Percentiles rank a stretch among this genome's conserved stretches.
phyloP scores from a whole-genome alignment of 2,329 filamentous ascomycete genomes.

The Eurotiales sp. region DNA sequence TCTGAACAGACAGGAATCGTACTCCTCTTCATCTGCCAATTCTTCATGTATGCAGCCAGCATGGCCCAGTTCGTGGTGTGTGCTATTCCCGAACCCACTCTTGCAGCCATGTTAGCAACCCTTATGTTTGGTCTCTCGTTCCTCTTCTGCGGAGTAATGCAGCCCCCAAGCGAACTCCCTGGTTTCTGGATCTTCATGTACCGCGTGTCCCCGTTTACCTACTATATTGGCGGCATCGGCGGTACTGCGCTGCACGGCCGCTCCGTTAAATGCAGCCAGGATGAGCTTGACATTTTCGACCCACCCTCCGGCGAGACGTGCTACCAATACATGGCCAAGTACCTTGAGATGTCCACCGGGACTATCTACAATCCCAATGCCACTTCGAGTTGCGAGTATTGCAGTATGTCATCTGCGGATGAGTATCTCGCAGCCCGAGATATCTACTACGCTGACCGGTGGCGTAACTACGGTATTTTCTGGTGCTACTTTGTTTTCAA shows the following conservation, averaged over 20 bases:
- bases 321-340: slow-evolving; percentile 53
- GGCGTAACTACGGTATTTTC: slow-evolving; percentile 65
- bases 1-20: slow-evolving; percentile 18
- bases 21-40: slow-evolving; percentile 22
- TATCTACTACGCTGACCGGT: slow-evolving; percentile 56
- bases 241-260: slow-evolving; percentile 66
- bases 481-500: slow-evolving; percentile 60
- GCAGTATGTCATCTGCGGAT: slow-evolving; percentile 33
- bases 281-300: slow-evolving; percentile 56
- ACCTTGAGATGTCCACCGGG: slow-evolving; percentile 44
- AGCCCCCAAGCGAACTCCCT: slow-evolving; percentile 53
- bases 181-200: slow-evolving; percentile 85
- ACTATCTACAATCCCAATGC: slow-evolving; percentile 51
- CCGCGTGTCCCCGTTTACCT: slow-evolving; percentile 76
- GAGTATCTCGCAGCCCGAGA: slow-evolving; percentile 43
- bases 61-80: slow-evolving; percentile 18
- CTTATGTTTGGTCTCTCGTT: slow-evolving; percentile 20
- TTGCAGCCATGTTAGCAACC: slow-evolving; percentile 18
- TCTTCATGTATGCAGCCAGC: slow-evolving; percentile 19
- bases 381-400: slow-evolving; percentile 52
- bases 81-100: slow-evolving; percentile 15
- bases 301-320: slow-evolving; percentile 59
- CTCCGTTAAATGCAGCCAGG: slow-evolving; percentile 60
- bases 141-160: slow-evolving; percentile 7
- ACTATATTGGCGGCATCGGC: slow-evolving; percentile 70